Evolutionary conservation across 2,329 filamentous ascomycete species (phyloP), one percentile per base, ranked within the genome.

Genomic region (Claviceps monticola): DNA sequence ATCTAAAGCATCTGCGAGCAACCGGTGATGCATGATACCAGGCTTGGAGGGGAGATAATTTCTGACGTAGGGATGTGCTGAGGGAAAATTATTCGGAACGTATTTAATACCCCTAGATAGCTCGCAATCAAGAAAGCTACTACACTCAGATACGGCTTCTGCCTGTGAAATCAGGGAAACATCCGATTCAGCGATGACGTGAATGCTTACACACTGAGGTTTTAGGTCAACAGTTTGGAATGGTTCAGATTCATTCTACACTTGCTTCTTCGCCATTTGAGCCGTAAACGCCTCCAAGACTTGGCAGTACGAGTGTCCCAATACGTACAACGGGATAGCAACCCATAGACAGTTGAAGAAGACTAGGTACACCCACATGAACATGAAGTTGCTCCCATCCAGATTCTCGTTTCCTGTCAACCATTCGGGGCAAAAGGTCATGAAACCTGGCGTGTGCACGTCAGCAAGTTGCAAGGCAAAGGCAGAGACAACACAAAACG

Each of bases 341-440:
- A 85, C 80, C 29, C 82, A 85, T 4, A 84, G 58, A 73, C 75
- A 65, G 9, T 85, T 85, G 71, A 85, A 84, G 65, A 84, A 84
- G 57, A 82, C 70, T 16, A 85, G 68, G 58, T 34, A 34, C 4
- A 84, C 69, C 80, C 80, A 84, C 56, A 75, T 68, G 59, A 82
- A 82, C 79, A 85, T 82, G 58, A 78, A 83, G 66, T 84, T 84
- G 67, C 74, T 80, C 17, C 72, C 72, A 62, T 84, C 78, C 54
- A 85, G 74, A 61, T 82, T 83, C 56, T 73, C 61, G 61, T 74
- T 84, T 49, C 74, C 74, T 2, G 74, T 77, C 13, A 85, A 67
- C 82, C 82, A 85, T 66, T 85, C 82, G 13, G 82, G 82, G 64
- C 76, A 80, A 62, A 85, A 85, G 0, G 82, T 85, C 77, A 85